Conservation (phyloP, 768 basidiomycete genomes). For the Collybiopsis confluens region DNA sequence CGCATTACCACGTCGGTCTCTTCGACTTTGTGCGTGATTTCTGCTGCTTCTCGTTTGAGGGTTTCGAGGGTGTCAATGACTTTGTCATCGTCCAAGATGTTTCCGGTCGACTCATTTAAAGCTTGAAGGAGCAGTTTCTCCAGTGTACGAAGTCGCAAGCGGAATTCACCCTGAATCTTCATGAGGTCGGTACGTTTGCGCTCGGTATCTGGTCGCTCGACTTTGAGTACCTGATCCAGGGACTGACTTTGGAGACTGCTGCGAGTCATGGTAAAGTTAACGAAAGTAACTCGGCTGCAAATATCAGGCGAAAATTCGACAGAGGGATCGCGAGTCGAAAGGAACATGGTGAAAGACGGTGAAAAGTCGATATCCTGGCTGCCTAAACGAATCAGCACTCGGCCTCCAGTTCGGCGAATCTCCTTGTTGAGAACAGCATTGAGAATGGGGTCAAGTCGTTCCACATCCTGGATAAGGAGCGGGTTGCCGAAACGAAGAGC, state of each 20-base stretch:
- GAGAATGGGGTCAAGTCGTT: conserved; percentile 94
- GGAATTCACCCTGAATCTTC: conserved; percentile 98
- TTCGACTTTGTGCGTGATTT: conserved; percentile 92
- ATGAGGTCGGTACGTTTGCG: conserved; percentile 93
- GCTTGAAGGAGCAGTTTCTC: conserved; percentile 93
- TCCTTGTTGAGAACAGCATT: conserved; percentile 98
- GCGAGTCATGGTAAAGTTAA: conserved; percentile 98
- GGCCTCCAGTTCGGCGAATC: conserved; percentile 92
- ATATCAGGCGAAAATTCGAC: conserved; percentile 98
- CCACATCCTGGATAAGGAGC: conserved; percentile 95
- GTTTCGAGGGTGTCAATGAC: conserved; percentile 96
- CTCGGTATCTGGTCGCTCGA: conserved; percentile 95
- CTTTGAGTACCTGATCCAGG: conserved; percentile 93
- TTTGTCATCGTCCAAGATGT: conserved; percentile 98
- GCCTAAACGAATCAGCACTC: conserved; percentile 93
- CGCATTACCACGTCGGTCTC: conserved; percentile 95
- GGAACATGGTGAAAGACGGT: conserved; percentile 99
- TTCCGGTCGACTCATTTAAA: conserved; percentile 93
- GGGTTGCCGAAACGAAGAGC: conserved; percentile 99
- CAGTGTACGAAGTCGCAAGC: conserved; percentile 83
- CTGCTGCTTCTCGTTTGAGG: conserved; percentile 92
- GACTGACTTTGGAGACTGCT: conserved; percentile 99
- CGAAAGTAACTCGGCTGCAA: conserved; percentile 93
- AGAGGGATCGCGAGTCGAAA: conserved; percentile 94
- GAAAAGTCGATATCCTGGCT: conserved; percentile 99